phyloP scores from a whole-genome alignment of 2,329 filamentous ascomycete species.

The Ascocoryne sarcoides region DNA sequence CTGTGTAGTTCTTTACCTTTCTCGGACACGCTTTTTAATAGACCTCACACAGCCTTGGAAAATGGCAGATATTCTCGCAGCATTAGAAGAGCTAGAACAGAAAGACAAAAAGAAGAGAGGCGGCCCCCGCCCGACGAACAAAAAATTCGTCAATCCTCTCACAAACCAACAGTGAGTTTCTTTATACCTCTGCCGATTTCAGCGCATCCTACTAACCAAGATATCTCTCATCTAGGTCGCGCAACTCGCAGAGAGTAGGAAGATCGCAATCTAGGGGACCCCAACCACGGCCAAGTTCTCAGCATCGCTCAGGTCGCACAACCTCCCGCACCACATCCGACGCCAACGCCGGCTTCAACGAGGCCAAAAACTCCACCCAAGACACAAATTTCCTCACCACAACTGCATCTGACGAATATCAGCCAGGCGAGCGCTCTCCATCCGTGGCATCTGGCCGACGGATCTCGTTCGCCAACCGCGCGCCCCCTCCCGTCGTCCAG shows the following conservation, averaged over 20 bases:
- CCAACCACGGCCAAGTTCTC: too few species aligned
- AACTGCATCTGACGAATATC: neutral
- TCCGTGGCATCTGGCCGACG: slow-evolving; percentile 17
- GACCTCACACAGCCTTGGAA: too few species aligned
- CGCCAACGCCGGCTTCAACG: neutral
- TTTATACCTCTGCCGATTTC: neutral
- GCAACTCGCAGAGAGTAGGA: neutral
- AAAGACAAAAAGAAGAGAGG: slow-evolving; percentile 3
- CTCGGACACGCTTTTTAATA: too few species aligned
- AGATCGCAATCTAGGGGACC: neutral
- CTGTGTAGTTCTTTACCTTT: too few species aligned
- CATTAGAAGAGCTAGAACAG: slow-evolving; percentile 2
- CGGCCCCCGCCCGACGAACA: slow-evolving; percentile 3
- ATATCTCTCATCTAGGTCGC: neutral
- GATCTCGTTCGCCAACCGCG: slow-evolving; percentile 19
- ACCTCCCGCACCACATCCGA: neutral
- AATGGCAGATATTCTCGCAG: slow-evolving; percentile 5
- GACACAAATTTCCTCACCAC: neutral
- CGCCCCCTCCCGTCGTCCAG: slow-evolving; percentile 11
- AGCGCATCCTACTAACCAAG: neutral
- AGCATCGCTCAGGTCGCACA: too few species aligned
- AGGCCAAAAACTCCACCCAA: neutral
- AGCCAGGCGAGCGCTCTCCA: slow-evolving; percentile 10
- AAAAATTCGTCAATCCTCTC: slow-evolving; percentile 4
- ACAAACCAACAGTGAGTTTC: neutral